phyloP scores from a whole-genome alignment of 139 green algal species.

The Closterium sp. region DNA sequence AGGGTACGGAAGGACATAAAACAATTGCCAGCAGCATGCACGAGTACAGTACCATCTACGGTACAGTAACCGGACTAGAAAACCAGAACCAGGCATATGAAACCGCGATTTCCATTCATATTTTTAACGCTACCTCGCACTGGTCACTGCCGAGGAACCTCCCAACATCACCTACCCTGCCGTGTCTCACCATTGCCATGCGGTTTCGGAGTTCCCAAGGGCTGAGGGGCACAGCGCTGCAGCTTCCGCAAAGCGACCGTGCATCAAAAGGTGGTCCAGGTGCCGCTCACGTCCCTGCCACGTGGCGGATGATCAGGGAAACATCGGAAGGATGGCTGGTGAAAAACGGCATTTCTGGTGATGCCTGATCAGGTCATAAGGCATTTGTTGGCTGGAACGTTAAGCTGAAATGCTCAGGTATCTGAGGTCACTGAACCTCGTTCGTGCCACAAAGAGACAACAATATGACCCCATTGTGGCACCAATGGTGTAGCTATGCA shows the following conservation, averaged over 20 bases:
- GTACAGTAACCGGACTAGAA: background rate
- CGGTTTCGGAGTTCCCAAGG: constrained; percentile 56
- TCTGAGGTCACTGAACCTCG: no score
- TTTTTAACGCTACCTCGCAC: background rate
- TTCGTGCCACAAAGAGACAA: no score
- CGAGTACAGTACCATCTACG: no score
- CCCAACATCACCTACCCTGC: background rate
- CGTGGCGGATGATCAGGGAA: background rate
- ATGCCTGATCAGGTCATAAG: background rate
- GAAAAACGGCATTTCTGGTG: background rate
- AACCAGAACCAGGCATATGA: background rate
- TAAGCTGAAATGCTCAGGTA: no score
- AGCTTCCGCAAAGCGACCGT: constrained; percentile 58
- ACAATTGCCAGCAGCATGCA: no score
- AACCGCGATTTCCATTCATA: no score
- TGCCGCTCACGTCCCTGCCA: background rate
- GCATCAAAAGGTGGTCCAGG: constrained; percentile 51
- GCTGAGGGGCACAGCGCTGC: constrained; percentile 62
- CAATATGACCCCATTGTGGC: no score
- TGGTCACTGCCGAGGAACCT: background rate
- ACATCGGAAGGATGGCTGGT: background rate
- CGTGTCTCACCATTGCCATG: constrained; percentile 65
- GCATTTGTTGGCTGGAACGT: background rate
- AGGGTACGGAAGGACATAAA: background rate
- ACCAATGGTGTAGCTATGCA: background rate